These are phyloP conservation scores for Pseudogymnoascus sp. DNA, from an alignment of 2,329 filamentous ascomycete species.

Conservation along the genomic window DNA sequence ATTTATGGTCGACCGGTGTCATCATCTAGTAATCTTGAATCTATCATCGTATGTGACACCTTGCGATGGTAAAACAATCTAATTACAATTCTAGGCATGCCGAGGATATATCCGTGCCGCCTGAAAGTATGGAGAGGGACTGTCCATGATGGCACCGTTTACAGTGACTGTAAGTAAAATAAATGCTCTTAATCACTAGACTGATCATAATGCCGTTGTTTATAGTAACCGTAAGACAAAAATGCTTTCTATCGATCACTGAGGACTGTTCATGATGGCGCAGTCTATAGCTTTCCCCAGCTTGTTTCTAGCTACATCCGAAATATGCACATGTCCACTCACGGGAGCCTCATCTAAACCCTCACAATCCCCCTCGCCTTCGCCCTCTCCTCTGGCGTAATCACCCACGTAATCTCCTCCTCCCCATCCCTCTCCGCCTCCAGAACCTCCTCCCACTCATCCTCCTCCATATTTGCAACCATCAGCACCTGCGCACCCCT, in stretches of 20 bases:
- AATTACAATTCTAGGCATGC: background rate
- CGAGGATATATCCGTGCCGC: background rate
- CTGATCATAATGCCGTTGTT: background rate
- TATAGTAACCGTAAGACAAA: background rate
- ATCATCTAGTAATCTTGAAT: background rate
- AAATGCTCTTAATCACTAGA: background rate
- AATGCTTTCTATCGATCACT: background rate
- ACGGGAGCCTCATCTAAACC: background rate
- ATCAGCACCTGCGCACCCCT: constrained; percentile 73
- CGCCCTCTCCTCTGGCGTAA: constrained; percentile 65
- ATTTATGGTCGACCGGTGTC: background rate
- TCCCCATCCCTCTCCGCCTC: constrained; percentile 42
- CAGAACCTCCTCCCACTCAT: constrained; percentile 79
- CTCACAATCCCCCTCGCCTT: constrained; percentile 62
- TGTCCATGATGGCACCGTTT: background rate
- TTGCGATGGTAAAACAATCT: background rate
- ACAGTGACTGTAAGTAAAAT: background rate
- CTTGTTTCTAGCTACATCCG: background rate
- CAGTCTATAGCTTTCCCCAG: background rate
- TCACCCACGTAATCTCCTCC: constrained; percentile 62
- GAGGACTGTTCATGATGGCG: background rate
- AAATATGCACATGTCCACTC: background rate
- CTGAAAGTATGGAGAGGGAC: no score
- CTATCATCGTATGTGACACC: background rate
- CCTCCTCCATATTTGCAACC: constrained; percentile 89